Conservation (phyloP, 1,284 basidiomycete genomes). For the Ganoderma resinaceum region DNA sequence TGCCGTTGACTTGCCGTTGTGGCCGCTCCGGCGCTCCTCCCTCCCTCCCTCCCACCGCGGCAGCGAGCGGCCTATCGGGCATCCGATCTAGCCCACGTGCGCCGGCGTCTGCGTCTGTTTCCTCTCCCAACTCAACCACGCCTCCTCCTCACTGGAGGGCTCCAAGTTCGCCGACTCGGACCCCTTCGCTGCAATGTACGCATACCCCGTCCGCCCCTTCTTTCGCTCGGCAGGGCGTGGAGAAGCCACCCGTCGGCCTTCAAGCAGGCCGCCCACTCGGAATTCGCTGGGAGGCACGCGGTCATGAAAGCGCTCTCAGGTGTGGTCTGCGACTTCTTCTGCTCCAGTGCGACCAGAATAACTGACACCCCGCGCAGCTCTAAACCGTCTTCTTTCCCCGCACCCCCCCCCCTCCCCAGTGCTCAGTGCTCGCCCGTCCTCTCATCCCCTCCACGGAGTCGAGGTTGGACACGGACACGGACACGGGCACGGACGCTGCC, state of each 20-base stretch:
- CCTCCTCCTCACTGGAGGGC: no score
- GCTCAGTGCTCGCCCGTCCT: no score
- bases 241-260: not conserved
- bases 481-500: not conserved
- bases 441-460: not conserved
- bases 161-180: not conserved
- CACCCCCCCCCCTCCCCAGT: not conserved
- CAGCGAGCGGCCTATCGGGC: not conserved
- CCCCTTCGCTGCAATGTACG: not conserved
- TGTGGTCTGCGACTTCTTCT: not conserved
- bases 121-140: not conserved
- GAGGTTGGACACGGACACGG: no score
- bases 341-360: not conserved
- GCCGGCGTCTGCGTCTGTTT: not conserved
- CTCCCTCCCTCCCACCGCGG: not conserved
- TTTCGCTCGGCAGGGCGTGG: not conserved
- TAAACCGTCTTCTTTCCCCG: not conserved
- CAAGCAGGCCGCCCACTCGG: not conserved
- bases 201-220: not conserved
- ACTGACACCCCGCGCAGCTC: slow-evolving; percentile 1
- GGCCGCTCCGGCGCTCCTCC: no score
- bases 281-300: not conserved
- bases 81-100: not conserved
- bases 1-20: not conserved
- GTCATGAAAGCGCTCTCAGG: not conserved